Percentiles rank a stretch among this genome's conserved stretches.
phyloP scores from a whole-genome alignment of 202 grass and related monocot genomes.

The Dendrocalamus latiflorus region DNA sequence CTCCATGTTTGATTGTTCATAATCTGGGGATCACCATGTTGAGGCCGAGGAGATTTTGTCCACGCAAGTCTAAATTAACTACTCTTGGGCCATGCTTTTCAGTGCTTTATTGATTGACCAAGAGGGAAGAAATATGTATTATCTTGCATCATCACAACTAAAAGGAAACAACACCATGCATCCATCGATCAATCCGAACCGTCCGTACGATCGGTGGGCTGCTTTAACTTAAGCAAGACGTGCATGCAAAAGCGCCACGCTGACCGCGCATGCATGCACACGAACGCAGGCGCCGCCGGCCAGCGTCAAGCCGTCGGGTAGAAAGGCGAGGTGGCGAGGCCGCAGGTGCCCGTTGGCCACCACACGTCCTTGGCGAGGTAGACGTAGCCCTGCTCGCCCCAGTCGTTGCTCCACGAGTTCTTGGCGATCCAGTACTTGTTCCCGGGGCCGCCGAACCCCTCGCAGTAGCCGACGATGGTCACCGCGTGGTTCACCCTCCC shows the following conservation, averaged over 20 bases:
- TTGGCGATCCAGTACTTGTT: constrained; percentile 47
- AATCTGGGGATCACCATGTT: neutral
- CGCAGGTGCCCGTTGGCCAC: constrained; percentile 31
- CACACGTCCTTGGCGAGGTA: constrained; percentile 31
- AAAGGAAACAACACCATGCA: neutral
- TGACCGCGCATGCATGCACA: neutral
- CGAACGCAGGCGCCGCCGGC: neutral
- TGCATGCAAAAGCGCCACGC: neutral
- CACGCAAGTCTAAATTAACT: neutral
- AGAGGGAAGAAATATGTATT: neutral
- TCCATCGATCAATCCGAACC: neutral
- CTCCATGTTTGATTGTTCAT: neutral
- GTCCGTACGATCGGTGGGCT: neutral
- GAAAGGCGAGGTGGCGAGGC: constrained; percentile 7
- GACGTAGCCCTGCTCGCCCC: constrained; percentile 42
- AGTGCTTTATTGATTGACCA: neutral
- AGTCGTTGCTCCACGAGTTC: constrained; percentile 51
- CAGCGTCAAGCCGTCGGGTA: constrained; percentile 11
- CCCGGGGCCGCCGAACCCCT: neutral
- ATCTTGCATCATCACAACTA: neutral
- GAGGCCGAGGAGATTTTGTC: neutral
- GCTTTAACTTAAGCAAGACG: neutral
- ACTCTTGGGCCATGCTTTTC: neutral
- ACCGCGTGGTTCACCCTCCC: constrained; percentile 27
- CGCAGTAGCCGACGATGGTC: constrained; percentile 42